Evolutionary conservation across 164 flowering plant genomes (phyloP).

Genomic region (Vitis cinerea): DNA sequence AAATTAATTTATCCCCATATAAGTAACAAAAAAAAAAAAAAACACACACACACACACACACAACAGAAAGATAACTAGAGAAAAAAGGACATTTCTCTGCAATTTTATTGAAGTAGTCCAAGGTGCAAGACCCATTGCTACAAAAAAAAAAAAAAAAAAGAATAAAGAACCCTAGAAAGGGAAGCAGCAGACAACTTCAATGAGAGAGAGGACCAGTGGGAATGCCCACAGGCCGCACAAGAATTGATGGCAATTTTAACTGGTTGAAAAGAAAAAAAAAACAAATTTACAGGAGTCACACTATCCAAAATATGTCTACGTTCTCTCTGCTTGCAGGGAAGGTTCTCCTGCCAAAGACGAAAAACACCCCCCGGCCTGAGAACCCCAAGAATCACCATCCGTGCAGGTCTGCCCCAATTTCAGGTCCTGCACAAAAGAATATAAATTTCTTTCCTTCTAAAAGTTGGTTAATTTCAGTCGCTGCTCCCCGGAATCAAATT

Average conservation of each 20-base stretch:
- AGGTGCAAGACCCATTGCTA: constrained; percentile 31
- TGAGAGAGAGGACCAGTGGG: constrained; percentile 15
- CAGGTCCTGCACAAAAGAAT: constrained; percentile 66
- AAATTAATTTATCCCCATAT: no score
- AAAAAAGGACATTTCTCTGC: constrained; percentile 20
- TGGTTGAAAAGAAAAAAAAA: constrained; percentile 1
- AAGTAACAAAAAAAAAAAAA: no score
- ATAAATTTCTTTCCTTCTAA: constrained; percentile 24
- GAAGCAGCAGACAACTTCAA: constrained; percentile 37
- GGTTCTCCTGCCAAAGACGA: constrained; percentile 52
- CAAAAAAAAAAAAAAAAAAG: constrained; percentile 41
- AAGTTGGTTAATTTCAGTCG: constrained; percentile 35
- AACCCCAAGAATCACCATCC: constrained; percentile 42
- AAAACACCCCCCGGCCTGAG: constrained; percentile 44
- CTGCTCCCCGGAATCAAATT: constrained; percentile 38
- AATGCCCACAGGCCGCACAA: constrained; percentile 33
- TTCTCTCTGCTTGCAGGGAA: constrained; percentile 23
- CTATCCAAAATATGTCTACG: constrained; percentile 17
- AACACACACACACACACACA: background rate
- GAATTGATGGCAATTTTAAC: constrained; percentile 22
- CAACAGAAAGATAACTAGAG: background rate
- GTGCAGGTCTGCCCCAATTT: constrained; percentile 40
- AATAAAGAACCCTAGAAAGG: constrained; percentile 34
- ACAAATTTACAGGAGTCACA: constrained; percentile 33
- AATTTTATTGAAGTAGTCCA: constrained; percentile 35